Base-by-base conservation (phyloP, 441 rosid genomes). In the Gossypium davidsonii region DNA sequence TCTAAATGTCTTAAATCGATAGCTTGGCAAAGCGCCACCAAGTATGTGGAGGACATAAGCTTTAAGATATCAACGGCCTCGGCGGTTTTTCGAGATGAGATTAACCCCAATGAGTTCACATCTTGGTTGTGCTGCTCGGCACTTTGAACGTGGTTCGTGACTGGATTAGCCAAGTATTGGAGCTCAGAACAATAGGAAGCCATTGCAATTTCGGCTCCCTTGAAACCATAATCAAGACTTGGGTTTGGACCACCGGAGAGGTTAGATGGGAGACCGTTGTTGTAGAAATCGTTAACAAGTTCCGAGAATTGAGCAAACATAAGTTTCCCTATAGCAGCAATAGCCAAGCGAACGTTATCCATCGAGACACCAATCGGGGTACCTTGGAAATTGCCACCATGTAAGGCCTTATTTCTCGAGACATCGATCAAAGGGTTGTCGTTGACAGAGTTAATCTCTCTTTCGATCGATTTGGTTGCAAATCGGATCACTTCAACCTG, bases 341-440 rank as follows among this genome's bases (percentile, higher is more conserved):
- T 82, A 1, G 93, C 93, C 66, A 89, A 71, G 11, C 93, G 84
- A 0, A 83, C 70, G 70, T 85, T 87, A 57, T 87, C 93, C 93
- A 89, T 89, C 0, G 93, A 85, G 42, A 89, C 93, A 10, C 93
- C 93, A 2, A 89, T 87, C 28, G 91, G 93, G 20, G 93, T 89
- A 2, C 93, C 93, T 76, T 89, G 93, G 81, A 89, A 89, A 77
- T 89, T 89, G 3, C 91, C 93, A n/a, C 93, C 91, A n/a, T 89
- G 93, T 5, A 89, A 70, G 26, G 93, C 93, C 80, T 82, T 87
- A 83, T 76, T 82, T 76, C 93, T 83, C 0, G 90, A 84, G 28
- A 87, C 93, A 67, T 89, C 91, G 10, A 89, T 89, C 75, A 89
- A 59, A 31, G 93, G 93, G 74, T 89, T 89, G 72, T 89, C 91